Percentiles rank a stretch among this genome's conserved stretches.
Conservation (phyloP, 805 yeast genomes). For the Hanseniaspora osmophila region DNA sequence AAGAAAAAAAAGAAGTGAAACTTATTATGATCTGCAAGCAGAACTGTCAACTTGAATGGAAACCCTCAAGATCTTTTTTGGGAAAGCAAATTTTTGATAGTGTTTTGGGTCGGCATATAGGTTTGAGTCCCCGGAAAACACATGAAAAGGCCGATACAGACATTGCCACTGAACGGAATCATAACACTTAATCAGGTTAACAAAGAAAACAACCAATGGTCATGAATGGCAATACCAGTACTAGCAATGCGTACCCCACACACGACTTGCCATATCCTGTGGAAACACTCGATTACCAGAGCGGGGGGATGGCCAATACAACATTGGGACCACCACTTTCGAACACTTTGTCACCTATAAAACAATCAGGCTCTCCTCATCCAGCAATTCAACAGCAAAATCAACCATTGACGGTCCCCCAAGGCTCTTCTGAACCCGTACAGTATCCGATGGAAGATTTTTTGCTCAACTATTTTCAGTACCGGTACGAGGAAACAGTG, state of each 20-base stretch:
- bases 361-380: background rate
- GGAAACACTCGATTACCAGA: background rate
- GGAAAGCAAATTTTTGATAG: too few relatives aligned
- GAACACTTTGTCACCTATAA: background rate
- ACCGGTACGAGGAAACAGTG: constrained; percentile 14
- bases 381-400: background rate
- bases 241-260: background rate
- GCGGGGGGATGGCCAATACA: background rate
- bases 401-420: background rate
- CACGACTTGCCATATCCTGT: background rate
- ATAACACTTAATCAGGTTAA: too few relatives aligned
- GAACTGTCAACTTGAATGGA: too few relatives aligned
- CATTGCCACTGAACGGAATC: too few relatives aligned
- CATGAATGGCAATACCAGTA: background rate
- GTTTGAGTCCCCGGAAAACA: too few relatives aligned
- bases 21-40: too few relatives aligned
- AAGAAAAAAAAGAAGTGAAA: too few relatives aligned
- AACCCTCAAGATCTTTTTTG: too few relatives aligned
- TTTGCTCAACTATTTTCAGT: constrained; percentile 13
- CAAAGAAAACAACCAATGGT: too few relatives aligned
- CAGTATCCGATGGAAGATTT: constrained; percentile 9
- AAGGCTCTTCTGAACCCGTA: background rate
- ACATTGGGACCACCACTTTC: background rate
- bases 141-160: too few relatives aligned
- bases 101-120: too few relatives aligned